Conservation (phyloP, 148 eudicot genomes). For the Polygonum maritimum region DNA sequence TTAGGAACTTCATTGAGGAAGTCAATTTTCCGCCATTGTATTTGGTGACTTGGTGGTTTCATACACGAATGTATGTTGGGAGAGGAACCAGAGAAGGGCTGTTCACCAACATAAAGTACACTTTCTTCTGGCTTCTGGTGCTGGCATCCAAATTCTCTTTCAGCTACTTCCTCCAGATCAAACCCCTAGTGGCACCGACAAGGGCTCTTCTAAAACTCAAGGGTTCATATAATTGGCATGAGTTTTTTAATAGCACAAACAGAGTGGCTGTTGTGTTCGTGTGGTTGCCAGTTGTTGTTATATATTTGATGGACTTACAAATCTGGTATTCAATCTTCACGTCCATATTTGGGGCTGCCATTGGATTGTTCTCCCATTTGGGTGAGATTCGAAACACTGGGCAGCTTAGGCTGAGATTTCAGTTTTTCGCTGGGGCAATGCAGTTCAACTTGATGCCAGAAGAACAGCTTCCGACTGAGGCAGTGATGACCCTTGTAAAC, state of each 20-base stretch:
- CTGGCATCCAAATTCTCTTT: constrained; percentile 71
- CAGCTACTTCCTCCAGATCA: constrained; percentile 82
- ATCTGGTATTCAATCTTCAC: constrained; percentile 78
- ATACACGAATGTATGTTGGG: constrained; percentile 66
- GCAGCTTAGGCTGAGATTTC: constrained; percentile 88
- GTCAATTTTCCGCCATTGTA: constrained; percentile 47
- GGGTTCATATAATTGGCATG: constrained; percentile 57
- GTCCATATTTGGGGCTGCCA: constrained; percentile 47
- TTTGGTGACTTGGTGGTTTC: constrained; percentile 86
- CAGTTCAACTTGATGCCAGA: constrained; percentile 89
- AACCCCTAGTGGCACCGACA: constrained; percentile 75
- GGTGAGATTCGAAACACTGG: constrained; percentile 80
- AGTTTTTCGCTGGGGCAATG: constrained; percentile 92
- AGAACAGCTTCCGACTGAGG: constrained; percentile 24
- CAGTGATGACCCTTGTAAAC: constrained; percentile 42
- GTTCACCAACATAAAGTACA: constrained; percentile 58
- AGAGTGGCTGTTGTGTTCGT: constrained; percentile 52
- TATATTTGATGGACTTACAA: constrained; percentile 79
- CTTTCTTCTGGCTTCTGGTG: constrained; percentile 64
- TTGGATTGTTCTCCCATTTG: constrained; percentile 79
- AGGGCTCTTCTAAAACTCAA: constrained; percentile 40
- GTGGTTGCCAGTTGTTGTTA: constrained; percentile 74
- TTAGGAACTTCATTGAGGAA: constrained; percentile 62
- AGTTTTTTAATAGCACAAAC: constrained; percentile 63
- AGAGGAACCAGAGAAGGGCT: constrained; percentile 84